Evolutionary conservation across 2,329 filamentous ascomycete species (phyloP).

Genomic region (Fusarium euwallaceae): DNA sequence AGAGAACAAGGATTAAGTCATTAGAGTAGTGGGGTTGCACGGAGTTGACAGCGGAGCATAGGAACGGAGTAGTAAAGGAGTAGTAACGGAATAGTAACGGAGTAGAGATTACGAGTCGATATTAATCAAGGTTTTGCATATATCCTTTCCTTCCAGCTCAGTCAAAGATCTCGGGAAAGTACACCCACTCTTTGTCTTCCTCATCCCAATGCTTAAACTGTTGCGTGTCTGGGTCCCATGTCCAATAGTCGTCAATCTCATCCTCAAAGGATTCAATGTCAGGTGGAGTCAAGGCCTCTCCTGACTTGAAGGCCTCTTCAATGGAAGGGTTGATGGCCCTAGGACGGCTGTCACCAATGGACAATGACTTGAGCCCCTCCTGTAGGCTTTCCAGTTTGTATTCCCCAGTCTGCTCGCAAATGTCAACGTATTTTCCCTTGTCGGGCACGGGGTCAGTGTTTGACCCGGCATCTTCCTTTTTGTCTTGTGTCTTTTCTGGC

Average conservation of each 20-base stretch:
- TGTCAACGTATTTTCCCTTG: constrained; percentile 24
- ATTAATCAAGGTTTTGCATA: not conserved
- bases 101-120: not conserved
- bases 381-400: constrained; percentile 12
- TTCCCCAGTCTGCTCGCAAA: not conserved
- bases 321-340: constrained; percentile 1
- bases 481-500: not conserved
- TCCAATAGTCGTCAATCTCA: constrained; percentile 40
- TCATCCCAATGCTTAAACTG: constrained; percentile 44
- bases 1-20: constrained; percentile 53
- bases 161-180: constrained; percentile 44
- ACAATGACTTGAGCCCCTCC: constrained; percentile 12
- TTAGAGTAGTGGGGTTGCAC: not conserved
- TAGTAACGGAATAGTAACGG: not conserved
- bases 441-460: not conserved
- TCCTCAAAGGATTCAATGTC: constrained; percentile 39
- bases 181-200: constrained; percentile 38
- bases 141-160: constrained; percentile 17
- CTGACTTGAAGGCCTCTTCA: constrained; percentile 36
- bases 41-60: constrained; percentile 6
- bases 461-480: not conserved
- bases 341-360: not conserved
- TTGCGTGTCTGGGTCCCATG: constrained; percentile 32
- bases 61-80: not conserved
- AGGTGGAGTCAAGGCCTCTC: constrained; percentile 33